Evolutionary conservation across 78 protist genomes (phyloP).

Genomic region (Chrysochromulina tobinii): DNA sequence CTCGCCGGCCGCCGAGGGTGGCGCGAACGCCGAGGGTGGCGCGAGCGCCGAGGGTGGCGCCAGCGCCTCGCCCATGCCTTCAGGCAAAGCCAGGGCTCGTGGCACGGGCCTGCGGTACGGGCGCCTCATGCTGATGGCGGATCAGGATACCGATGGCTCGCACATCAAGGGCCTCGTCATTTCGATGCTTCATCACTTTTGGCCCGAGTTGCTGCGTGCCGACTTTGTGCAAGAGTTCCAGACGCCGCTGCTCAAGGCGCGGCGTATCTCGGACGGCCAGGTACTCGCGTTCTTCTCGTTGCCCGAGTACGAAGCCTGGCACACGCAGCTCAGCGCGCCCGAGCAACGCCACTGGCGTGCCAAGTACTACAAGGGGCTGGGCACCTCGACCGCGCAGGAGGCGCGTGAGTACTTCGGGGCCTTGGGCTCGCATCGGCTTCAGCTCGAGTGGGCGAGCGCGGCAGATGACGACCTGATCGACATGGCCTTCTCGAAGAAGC

Average conservation of each 20-base stretch:
- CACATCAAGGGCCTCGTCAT: constrained; percentile 99
- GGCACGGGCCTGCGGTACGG: constrained; percentile 91
- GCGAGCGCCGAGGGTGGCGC: too few species aligned
- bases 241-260: constrained; percentile 8
- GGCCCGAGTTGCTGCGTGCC: constrained; percentile 88
- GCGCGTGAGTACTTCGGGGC: constrained; percentile 90
- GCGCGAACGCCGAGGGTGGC: too few species aligned
- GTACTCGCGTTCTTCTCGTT: background rate
- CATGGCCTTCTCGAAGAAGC: constrained; percentile 36
- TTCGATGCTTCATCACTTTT: constrained; percentile 90
- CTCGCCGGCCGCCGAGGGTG: too few species aligned
- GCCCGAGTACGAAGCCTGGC: background rate
- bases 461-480: constrained; percentile 59
- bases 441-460: constrained; percentile 27
- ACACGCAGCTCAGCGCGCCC: background rate
- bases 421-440: background rate
- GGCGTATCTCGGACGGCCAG: background rate
- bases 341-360: constrained; percentile 61
- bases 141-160: constrained; percentile 98
- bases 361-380: constrained; percentile 98
- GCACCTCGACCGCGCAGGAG: constrained; percentile 87
- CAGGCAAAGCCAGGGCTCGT: too few species aligned
- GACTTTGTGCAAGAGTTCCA: background rate
- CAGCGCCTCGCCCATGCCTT: too few species aligned
- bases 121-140: constrained; percentile 97